Conservation (phyloP, 495 filamentous ascomycete species). For the Lepraria neglecta region DNA sequence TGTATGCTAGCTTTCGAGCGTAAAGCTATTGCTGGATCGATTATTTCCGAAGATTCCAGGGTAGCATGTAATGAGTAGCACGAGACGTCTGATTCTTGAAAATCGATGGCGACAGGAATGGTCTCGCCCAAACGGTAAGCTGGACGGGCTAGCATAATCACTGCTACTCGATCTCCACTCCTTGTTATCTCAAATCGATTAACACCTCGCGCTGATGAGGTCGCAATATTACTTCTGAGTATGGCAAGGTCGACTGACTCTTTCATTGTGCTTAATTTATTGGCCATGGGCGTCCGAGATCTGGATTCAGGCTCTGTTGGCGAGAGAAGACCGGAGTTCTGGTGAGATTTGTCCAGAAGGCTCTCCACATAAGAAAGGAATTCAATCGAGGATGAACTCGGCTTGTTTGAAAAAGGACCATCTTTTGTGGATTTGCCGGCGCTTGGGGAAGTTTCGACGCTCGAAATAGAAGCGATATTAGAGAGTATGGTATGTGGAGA, state of each 20-base stretch:
- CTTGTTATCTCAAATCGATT: conserved; percentile 94
- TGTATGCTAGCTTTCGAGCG: conserved; percentile 75
- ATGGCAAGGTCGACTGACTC: conserved; percentile 90
- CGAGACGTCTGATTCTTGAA: conserved; percentile 62
- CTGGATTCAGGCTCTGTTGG: conserved; percentile 52
- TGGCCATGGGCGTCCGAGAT: conserved; percentile 37
- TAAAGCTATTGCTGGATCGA: conserved; percentile 73
- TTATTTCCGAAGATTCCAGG: conserved; percentile 71
- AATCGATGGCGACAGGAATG: conserved; percentile 75
- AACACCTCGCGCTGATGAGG: conserved; percentile 56
- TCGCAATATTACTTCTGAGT: conserved; percentile 62
- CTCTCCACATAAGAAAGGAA: conserved; percentile 76
- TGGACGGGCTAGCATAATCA: conserved; percentile 81
- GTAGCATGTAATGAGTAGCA: conserved; percentile 73
- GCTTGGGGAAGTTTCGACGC: conserved; percentile 36
- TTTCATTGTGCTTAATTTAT: conserved; percentile 55
- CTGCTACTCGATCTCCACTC: conserved; percentile 75
- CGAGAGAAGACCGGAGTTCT: conserved; percentile 59
- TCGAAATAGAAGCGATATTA: conserved; percentile 56
- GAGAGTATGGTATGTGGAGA: conserved; percentile 84
- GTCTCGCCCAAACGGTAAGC: conserved; percentile 87
- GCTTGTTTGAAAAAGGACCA: neutral
- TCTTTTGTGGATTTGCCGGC: conserved; percentile 31
- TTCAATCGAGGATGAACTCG: conserved; percentile 42
- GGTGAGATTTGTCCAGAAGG: conserved; percentile 58